Percentiles rank a stretch among this genome's conserved stretches.
phyloP scores from a whole-genome alignment of 1,284 basidiomycete genomes.

The Takashimella koratensis region DNA sequence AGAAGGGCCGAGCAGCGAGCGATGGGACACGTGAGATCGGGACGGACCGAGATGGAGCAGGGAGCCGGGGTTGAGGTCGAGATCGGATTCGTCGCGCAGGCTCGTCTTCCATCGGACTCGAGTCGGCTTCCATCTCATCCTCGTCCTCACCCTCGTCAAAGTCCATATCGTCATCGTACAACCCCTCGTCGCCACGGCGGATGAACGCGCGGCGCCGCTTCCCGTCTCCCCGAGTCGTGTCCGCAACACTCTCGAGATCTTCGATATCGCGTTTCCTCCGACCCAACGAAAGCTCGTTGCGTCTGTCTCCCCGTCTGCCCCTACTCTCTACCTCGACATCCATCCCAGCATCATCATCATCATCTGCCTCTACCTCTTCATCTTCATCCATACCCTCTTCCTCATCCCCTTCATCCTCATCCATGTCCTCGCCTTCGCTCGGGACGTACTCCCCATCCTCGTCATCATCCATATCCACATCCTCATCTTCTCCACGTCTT shows the following conservation, averaged over 20 bases:
- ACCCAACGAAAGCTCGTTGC: too few relatives aligned
- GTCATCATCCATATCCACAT: conserved; percentile 4
- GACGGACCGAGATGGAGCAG: background rate
- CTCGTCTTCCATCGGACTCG: too few relatives aligned
- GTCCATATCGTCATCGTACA: background rate
- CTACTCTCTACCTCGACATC: too few relatives aligned
- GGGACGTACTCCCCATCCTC: conserved; percentile 3
- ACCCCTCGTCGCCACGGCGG: background rate
- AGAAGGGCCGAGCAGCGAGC: background rate
- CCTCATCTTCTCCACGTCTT: conserved; percentile 3
- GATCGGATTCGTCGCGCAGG: too few relatives aligned
- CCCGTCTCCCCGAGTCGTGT: background rate
- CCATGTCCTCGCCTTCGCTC: background rate
- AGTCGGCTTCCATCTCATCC: conserved; percentile 2
- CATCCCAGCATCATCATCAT: background rate
- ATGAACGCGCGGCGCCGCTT: background rate
- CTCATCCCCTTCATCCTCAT: background rate
- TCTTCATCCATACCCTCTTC: conserved; percentile 1
- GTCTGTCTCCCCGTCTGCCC: too few relatives aligned
- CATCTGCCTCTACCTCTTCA: background rate
- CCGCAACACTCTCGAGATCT: background rate
- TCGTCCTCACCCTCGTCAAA: conserved; percentile 1
- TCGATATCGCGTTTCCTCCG: background rate
- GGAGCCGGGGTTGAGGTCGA: too few relatives aligned
- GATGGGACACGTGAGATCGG: background rate